Evolutionary conservation across 352 stramenopile species (phyloP), one percentile per base, ranked within the genome.

Genomic region (Phytophthora melonis): DNA sequence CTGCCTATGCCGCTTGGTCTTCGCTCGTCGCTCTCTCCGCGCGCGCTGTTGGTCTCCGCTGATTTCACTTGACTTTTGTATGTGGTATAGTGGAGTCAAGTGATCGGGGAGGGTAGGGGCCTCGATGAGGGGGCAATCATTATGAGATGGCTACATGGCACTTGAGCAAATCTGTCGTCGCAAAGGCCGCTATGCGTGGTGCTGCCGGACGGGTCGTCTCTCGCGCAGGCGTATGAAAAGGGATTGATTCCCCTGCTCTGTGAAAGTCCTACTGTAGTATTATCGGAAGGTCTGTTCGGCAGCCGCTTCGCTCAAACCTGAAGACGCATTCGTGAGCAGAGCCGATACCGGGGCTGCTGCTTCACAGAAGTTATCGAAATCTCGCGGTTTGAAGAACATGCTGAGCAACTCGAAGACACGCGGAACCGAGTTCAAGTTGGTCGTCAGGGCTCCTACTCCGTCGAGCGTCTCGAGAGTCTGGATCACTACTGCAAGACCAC

Each of bases 1-100:
- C 61, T 77, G 56, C 68, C 57, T 68, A 55, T 76, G 70, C 75
- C 78, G 53, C 63, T 69, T 66, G 56, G 34, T 72, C 68, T 76
- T 79, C 71, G 62, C 54, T 76, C 70, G 69, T 78, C 50, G 66
- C 70, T 66, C 49, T 75, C 43, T 74, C 60, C 25, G 57, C 58
- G 66, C 70, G 47, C 67, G 72, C 72, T 77, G 58, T 72, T 83
- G 70, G 63, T 79, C 66, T 74, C 67, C 58, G 70, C 41, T 67
- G 71, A 72, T 75, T 76, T 67, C 23, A 75, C 70, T 78, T 69
- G 70, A 9, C 0, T 63, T 71, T 62, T 70, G 4, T 52, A 52
- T 52, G 18, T n/a, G 45, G 45, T 25, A 52, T 52, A 52, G 18
- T 52, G 5, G 7, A 4, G 5, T 0, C 45, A 25, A 52, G 45